Conservation (phyloP, 2,329 filamentous ascomycete species). For the Phyllosticta citrichinensis region DNA sequence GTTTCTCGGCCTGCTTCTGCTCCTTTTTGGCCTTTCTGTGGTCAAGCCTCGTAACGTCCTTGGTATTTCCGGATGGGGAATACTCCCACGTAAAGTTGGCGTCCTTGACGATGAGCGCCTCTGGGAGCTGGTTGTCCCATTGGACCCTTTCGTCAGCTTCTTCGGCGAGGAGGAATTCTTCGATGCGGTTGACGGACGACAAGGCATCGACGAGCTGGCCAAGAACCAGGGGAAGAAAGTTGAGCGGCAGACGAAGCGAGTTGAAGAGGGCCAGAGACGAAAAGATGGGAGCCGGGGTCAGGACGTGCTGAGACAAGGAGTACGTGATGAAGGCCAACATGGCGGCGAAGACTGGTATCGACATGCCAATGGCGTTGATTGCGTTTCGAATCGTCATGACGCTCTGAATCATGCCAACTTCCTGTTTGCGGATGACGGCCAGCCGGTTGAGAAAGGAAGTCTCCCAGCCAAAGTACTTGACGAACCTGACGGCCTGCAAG, state of each 20-base stretch:
- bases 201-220: constrained; percentile 85
- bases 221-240: constrained; percentile 77
- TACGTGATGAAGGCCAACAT: constrained; percentile 90
- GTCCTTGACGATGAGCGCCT: constrained; percentile 56
- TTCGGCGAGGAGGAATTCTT: constrained; percentile 80
- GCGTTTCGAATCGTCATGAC: constrained; percentile 74
- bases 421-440: constrained; percentile 59
- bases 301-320: constrained; percentile 50
- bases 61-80: constrained; percentile 42
- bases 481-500: constrained; percentile 79
- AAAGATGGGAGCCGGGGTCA: constrained; percentile 73
- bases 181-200: constrained; percentile 72
- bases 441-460: constrained; percentile 72
- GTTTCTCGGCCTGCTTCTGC: constrained; percentile 27
- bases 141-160: constrained; percentile 66
- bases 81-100: constrained; percentile 85
- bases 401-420: constrained; percentile 77
- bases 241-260: constrained; percentile 77
- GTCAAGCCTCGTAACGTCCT: constrained; percentile 20
- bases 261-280: constrained; percentile 94
- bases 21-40: constrained; percentile 14
- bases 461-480: constrained; percentile 97
- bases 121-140: constrained; percentile 42
- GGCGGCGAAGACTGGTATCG: constrained; percentile 84
- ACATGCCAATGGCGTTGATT: constrained; percentile 75